Evolutionary conservation across 352 stramenopile genomes (phyloP), one percentile per base, ranked within the genome.

Genomic region (Thraustotheca clavata): DNA sequence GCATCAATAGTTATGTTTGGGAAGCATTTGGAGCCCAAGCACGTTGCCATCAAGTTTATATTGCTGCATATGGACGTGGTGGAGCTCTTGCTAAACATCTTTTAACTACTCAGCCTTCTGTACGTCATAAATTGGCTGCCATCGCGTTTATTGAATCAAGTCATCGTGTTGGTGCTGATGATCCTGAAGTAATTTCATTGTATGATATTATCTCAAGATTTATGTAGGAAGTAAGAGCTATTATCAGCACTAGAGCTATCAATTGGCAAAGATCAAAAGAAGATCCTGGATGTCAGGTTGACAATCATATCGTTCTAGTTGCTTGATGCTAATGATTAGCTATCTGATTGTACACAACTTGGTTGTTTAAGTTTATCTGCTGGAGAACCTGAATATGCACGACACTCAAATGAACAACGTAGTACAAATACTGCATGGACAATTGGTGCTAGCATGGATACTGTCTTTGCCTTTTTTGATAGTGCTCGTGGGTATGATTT

Each of bases 61-160:
- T 94, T 24, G 79, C 78, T 2, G 82, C 82, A 1, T 94, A 94
- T 54, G 80, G 79, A 14, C 79, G 78, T 36, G 84, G 84, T 34
- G 84, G 82, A 3, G 73, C 71, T 34, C 67, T 94, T 2, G 81
- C 77, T 12, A 94, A 91, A 70, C 74, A 89, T 60, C 69, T 94
- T 29, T 70, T 94, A 20, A 83, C 74, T 59, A 81, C 84, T 41
- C 82, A 91, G 68, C 72, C 79, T 12, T 34, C 77, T n/a, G 47
- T 91, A 32, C 72, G 80, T 12, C 67, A 69, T 33, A 90, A 89
- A 48, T 67, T 90, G 8, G 79, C 77, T 12, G 81, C 80, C 0
- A 84, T 89, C 43, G 84, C 82, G 8, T 90, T 93, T 57, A 88
- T 91, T 40, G 84, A 93, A 61, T 90, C 80, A 5, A 90, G 79